These are phyloP conservation scores for Pyricularia pennisetigena DNA, from an alignment of 2,329 filamentous ascomycete species.

Conservation along the genomic window DNA sequence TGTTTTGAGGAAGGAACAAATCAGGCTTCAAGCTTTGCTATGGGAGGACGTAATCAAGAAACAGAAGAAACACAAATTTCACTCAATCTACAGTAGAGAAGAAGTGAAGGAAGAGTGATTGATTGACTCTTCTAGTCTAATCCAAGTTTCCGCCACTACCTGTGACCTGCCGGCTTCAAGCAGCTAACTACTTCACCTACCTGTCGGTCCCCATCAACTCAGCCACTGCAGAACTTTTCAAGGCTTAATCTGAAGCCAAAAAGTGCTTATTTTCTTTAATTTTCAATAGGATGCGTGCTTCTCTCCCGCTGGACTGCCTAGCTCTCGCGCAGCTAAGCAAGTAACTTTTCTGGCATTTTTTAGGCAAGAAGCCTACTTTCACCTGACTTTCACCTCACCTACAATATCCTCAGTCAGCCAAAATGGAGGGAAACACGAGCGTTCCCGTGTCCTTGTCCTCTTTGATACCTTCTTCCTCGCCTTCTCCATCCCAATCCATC, in stretches of 20 bases:
- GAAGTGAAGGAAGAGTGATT: too few species aligned
- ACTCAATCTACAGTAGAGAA: too few species aligned
- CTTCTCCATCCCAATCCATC: neutral
- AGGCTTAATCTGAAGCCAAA: neutral
- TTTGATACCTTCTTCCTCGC: neutral
- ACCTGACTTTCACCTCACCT: neutral
- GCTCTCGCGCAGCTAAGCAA: neutral
- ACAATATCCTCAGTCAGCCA: neutral
- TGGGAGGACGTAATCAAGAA: too few species aligned
- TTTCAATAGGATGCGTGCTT: neutral
- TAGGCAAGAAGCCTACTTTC: neutral
- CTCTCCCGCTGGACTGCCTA: neutral
- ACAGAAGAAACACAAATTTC: too few species aligned
- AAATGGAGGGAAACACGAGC: neutral
- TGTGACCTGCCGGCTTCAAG: neutral
- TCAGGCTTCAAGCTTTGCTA: too few species aligned
- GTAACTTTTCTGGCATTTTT: neutral
- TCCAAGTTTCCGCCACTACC: neutral
- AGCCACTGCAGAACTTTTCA: neutral
- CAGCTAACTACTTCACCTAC: neutral
- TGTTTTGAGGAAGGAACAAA: too few species aligned
- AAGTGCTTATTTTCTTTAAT: too few species aligned
- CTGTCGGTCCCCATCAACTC: neutral
- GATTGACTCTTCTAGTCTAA: too few species aligned
- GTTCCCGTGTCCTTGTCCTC: neutral